A percentile compares a stretch with the other conserved stretches of the same genome.
These are phyloP conservation scores for Solanum peruvianum DNA, from an alignment of 257 asterid genomes.

Conservation along the genomic window DNA sequence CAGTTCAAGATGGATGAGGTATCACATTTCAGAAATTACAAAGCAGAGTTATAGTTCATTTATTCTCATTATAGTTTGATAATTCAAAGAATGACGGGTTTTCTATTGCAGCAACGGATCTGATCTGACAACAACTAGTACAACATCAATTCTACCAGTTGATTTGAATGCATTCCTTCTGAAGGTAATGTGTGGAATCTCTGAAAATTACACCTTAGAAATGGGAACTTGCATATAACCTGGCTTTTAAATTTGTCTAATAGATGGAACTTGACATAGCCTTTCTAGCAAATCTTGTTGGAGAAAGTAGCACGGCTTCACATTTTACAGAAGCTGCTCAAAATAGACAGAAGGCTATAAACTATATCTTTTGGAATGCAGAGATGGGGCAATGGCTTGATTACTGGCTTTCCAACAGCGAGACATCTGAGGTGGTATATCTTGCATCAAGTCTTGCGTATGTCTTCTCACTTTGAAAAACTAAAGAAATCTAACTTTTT, in stretches of 20 bases:
- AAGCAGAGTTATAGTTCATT: not conserved
- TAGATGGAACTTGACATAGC: conserved; percentile 91
- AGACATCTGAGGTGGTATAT: conserved; percentile 21
- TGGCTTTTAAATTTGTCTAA: not conserved
- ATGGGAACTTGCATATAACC: not conserved
- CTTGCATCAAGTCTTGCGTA: not conserved
- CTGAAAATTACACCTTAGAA: not conserved
- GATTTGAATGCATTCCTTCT: conserved; percentile 79
- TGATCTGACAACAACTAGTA: conserved; percentile 61
- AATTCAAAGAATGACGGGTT: not conserved
- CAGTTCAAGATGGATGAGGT: conserved; percentile 97
- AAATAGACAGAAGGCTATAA: conserved; percentile 52
- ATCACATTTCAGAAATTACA: not conserved
- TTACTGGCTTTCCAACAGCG: conserved; percentile 48
- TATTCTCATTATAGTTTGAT: not conserved
- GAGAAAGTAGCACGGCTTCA: conserved; percentile 25
- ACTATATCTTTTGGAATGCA: conserved; percentile 55
- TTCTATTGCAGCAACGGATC: conserved; percentile 40
- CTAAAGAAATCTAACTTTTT: not conserved
- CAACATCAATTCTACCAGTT: conserved; percentile 69
- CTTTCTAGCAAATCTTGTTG: conserved; percentile 40
- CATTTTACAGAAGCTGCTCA: conserved; percentile 39
- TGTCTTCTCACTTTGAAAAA: not conserved
- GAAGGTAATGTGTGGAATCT: conserved; percentile 30
- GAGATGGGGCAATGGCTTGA: conserved; percentile 86